Base-by-base conservation (phyloP, 371 early-diverging fungal species). In the Lichtheimia hyalospora region DNA sequence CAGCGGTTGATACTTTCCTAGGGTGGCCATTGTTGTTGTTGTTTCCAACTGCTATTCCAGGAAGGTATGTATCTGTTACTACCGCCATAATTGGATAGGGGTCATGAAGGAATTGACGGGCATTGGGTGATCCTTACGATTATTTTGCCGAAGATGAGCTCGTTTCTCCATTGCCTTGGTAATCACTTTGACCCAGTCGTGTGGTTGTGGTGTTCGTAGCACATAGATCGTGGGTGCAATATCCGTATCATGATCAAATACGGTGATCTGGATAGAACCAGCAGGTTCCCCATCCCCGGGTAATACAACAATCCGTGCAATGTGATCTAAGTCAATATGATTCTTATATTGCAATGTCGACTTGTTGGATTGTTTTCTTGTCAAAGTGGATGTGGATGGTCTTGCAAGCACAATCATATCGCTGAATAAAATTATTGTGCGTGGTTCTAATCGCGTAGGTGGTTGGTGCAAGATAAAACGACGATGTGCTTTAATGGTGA, bases 401-500 rank as follows among this genome's bases (percentile, higher is more conserved):
- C 46, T n/a, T 5, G 18, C n/a, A 21, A 46, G 21, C 8, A 46
- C 46, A 10, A 46, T 46, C 46, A 46, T 46, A 2, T 46, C 46
- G 46, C 46, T 46, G 46, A 46, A 46, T 10, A 46, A 46, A 10
- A 46, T 46, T 8, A 46, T 46, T 2, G 46, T 46, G 7, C 46
- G 46, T 46, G 46, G 46, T 16, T 46, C 46, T 16, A n/a, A n/a
- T 0, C 18, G 46, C 6, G 21, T 46, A n/a, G 46, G 46, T 5
- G n/a, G 46, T 21, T 46, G 46, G 3, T 71, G 71, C n/a, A 73
- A 54, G 7, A 74, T 57, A 10, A 77, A 50, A 42, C 75, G 61
- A 50, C 78, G 60, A 25, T 70, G 66, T 0, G 73, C 71, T 56
- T 63, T 64, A n/a, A 73, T 70, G 13, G 60, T 70, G 57, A 74